phyloP scores from a whole-genome alignment of 805 yeast genomes.

The Candida montana region DNA sequence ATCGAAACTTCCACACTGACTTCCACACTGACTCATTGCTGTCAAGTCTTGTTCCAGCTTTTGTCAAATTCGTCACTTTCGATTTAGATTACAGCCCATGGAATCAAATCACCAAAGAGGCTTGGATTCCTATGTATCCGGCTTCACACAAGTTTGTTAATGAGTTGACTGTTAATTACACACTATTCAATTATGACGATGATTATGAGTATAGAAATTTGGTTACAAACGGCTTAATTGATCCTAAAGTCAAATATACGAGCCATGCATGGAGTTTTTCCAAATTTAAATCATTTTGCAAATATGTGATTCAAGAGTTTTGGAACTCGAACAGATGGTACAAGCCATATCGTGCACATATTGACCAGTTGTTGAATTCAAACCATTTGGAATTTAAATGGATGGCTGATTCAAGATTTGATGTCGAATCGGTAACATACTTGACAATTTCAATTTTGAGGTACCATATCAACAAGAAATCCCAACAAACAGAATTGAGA shows the following conservation, averaged over 20 bases:
- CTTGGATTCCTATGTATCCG: conserved; percentile 5
- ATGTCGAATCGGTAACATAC: conserved; percentile 6
- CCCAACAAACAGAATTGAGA: too few relatives aligned
- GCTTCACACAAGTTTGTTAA: conserved; percentile 4
- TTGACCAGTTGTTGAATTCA: background rate
- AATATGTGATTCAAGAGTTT: background rate
- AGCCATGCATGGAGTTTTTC: background rate
- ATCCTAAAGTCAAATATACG: background rate
- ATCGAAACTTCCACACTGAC: background rate
- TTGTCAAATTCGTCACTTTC: conserved; percentile 3
- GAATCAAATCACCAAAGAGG: conserved; percentile 1
- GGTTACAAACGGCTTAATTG: conserved; percentile 1
- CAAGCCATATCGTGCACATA: background rate
- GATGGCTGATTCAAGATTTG: conserved; percentile 4
- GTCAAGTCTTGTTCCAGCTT: background rate
- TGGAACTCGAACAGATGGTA: background rate
- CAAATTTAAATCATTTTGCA: background rate
- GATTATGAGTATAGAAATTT: conserved; percentile 4
- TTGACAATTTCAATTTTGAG: conserved; percentile 2
- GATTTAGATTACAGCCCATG: conserved; percentile 8
- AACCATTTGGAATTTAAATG: conserved; percentile 1
- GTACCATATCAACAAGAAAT: background rate
- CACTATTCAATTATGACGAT: background rate
- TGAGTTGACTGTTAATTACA: conserved; percentile 1
- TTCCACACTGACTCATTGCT: background rate